Conservation (phyloP, 2,329 filamentous ascomycete genomes). For the Akanthomyces dipterigenus region DNA sequence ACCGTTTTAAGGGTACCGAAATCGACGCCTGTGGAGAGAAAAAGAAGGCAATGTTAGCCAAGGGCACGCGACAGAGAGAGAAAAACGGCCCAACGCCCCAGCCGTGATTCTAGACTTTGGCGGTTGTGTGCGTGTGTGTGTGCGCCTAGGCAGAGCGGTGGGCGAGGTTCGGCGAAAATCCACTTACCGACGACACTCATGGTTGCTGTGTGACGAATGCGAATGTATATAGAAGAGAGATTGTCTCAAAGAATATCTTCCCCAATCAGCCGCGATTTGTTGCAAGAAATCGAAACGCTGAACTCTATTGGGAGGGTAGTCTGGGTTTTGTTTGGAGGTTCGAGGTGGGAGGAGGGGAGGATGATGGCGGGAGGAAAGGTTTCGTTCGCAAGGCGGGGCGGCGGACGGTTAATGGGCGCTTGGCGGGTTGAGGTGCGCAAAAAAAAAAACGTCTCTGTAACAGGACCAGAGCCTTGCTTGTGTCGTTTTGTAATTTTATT, state of each 20-base stretch:
- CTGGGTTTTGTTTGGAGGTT: not conserved
- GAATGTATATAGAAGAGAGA: constrained; percentile 10
- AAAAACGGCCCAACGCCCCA: not conserved
- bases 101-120: not conserved
- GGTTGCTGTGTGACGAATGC: constrained; percentile 26
- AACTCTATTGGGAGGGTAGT: not conserved
- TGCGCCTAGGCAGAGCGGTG: constrained; percentile 2
- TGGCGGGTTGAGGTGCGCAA: not conserved
- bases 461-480: not conserved
- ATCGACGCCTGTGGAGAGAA: constrained; percentile 63
- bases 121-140: not conserved
- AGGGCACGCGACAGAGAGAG: not conserved
- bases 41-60: not conserved
- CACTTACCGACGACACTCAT: constrained; percentile 51
- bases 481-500: not conserved
- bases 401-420: not conserved
- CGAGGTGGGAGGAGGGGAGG: constrained; percentile 2
- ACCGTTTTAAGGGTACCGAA: constrained; percentile 96
- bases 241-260: not conserved
- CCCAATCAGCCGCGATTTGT: constrained; percentile 9
- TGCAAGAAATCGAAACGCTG: not conserved
- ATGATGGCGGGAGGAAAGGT: not conserved
- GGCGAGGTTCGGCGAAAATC: constrained; percentile 4
- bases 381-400: constrained; percentile 6
- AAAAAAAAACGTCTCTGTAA: not conserved